Percentiles rank a stretch among this genome's conserved stretches.
Evolutionary conservation across 164 flowering plant species (phyloP).

Genomic region (Akebia trifoliata): DNA sequence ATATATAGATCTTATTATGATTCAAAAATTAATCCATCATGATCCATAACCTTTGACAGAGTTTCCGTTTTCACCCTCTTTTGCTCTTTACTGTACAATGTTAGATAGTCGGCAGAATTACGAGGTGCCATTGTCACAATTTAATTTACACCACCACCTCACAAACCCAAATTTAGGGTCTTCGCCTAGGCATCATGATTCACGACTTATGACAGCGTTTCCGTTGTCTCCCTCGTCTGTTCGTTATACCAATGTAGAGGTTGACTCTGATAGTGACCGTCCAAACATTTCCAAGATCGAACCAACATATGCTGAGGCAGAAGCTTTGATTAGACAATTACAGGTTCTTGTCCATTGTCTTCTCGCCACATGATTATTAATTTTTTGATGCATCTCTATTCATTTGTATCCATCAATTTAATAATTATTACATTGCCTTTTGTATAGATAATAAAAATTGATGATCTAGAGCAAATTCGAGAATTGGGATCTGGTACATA

Average conservation of each 20-base stretch:
- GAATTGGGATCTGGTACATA: conserved; percentile 95
- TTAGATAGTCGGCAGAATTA: too few relatives aligned
- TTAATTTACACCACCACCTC: too few relatives aligned
- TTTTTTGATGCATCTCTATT: background rate
- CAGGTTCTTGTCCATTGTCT: conserved; percentile 49
- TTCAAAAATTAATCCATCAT: too few relatives aligned
- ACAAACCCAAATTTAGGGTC: too few relatives aligned
- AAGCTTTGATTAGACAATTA: conserved; percentile 80
- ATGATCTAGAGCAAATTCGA: conserved; percentile 91
- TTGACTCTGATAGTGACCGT: conserved; percentile 60
- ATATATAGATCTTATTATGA: too few relatives aligned
- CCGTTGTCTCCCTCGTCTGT: conserved; percentile 36
- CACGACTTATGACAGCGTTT: too few relatives aligned
- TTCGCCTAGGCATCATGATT: too few relatives aligned
- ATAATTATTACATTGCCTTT: background rate
- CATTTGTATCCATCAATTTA: background rate
- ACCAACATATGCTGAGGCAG: conserved; percentile 92
- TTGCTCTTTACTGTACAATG: too few relatives aligned
- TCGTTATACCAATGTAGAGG: conserved; percentile 54
- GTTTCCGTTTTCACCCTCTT: too few relatives aligned
- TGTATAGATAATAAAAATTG: conserved; percentile 77
- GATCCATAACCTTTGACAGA: conserved; percentile 53
- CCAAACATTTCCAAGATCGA: conserved; percentile 56
- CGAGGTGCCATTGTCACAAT: too few relatives aligned
- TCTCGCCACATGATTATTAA: background rate